A percentile compares a stretch with the other conserved stretches of the same genome.
These are phyloP conservation scores for Tremellales sp. DNA, from an alignment of 1,284 basidiomycete genomes.

Conservation along the genomic window DNA sequence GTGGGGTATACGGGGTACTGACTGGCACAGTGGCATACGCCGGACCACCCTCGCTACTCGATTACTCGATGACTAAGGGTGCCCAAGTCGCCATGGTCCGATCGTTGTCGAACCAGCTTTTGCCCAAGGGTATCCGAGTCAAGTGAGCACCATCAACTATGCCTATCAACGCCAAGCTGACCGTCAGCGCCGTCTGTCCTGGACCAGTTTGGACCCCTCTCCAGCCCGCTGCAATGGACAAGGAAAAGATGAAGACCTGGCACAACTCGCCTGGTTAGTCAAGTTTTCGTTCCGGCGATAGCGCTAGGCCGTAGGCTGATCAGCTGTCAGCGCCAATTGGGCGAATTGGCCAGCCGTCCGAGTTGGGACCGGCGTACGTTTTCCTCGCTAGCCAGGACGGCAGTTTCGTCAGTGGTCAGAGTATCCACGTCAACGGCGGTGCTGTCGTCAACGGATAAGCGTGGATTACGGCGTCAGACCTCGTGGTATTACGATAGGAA, in stretches of 20 bases:
- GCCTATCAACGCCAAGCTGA: background rate
- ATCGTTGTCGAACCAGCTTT: conserved; percentile 56
- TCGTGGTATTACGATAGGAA: too few species aligned
- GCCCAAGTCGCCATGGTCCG: conserved; percentile 58
- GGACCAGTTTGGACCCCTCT: conserved; percentile 38
- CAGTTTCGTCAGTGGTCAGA: conserved; percentile 43
- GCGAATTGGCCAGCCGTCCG: conserved; percentile 47
- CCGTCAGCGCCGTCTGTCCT: conserved; percentile 28
- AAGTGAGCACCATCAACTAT: background rate
- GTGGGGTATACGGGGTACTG: background rate
- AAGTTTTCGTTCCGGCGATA: background rate
- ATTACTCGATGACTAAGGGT: conserved; percentile 60
- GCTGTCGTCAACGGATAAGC: conserved; percentile 31
- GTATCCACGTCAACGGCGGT: conserved; percentile 48
- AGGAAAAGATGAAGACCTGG: conserved; percentile 36
- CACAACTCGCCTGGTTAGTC: conserved; percentile 21
- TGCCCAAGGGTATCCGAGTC: conserved; percentile 53
- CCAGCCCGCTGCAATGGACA: conserved; percentile 44
- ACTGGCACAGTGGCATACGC: conserved; percentile 30
- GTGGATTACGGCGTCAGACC: too few species aligned
- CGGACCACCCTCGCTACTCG: conserved; percentile 50
- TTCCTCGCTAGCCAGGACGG: conserved; percentile 45
- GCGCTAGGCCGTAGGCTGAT: background rate
- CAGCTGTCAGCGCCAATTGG: conserved; percentile 36
- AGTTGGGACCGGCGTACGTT: conserved; percentile 46